phyloP scores from a whole-genome alignment of 208 protist genomes.

The Polymyxa betae region DNA sequence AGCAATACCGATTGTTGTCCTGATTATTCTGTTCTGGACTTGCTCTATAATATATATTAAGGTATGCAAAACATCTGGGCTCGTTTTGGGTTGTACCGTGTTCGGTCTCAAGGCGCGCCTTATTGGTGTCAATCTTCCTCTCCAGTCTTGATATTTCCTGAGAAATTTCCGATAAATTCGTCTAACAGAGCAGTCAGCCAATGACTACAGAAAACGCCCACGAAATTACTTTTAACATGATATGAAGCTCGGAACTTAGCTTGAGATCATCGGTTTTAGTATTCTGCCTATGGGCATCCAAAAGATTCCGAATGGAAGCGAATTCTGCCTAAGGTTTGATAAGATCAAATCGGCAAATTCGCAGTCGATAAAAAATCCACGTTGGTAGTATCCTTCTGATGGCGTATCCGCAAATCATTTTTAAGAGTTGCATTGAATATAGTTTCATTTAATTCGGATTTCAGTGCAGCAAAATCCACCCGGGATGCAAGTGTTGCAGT shows the following conservation, averaged over 20 bases:
- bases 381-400: slow-evolving; percentile 3
- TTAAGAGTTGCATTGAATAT: background rate
- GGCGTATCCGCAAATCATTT: background rate
- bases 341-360: background rate
- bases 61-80: background rate
- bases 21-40: background rate
- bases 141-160: slow-evolving; percentile 13
- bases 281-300: background rate
- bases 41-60: background rate
- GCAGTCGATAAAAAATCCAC: background rate
- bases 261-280: background rate
- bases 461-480: background rate
- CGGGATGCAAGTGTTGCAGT: background rate
- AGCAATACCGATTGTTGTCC: background rate
- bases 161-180: background rate
- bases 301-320: background rate
- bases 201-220: background rate
- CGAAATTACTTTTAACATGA: background rate
- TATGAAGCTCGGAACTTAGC: background rate
- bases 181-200: background rate
- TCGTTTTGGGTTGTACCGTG: background rate
- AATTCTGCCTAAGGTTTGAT: background rate
- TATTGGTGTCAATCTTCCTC: slow-evolving; percentile 4
- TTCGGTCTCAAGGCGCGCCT: slow-evolving; percentile 2
- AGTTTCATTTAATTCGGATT: background rate